Conservation (phyloP, 1,284 basidiomycete genomes). For the Neonothopanus nambi region DNA sequence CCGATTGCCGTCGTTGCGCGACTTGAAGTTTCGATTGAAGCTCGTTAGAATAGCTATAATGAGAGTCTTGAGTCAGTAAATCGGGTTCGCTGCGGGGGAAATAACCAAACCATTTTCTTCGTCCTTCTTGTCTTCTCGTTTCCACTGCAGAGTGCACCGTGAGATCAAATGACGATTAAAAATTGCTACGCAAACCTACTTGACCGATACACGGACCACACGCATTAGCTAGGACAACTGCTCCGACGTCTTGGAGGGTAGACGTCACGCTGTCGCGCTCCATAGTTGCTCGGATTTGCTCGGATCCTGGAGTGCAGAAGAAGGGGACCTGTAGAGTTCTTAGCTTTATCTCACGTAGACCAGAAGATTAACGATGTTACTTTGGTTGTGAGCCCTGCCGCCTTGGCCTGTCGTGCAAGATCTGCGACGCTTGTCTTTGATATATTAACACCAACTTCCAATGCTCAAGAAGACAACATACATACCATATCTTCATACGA, state of each 20-base stretch:
- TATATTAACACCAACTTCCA: not conserved
- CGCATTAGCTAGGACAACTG: constrained; percentile 93
- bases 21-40: constrained; percentile 98
- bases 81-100: not conserved
- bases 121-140: constrained; percentile 85
- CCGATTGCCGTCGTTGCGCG: constrained; percentile 95
- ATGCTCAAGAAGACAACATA: not conserved
- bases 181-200: constrained; percentile 36
- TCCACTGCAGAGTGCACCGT: constrained; percentile 67
- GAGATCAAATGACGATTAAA: constrained; percentile 9
- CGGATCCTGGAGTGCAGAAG: constrained; percentile 95
- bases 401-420: constrained; percentile 88
- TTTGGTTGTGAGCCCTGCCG: constrained; percentile 79
- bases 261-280: constrained; percentile 90
- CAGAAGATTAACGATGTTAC: constrained; percentile 31
- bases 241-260: constrained; percentile 84
- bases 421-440: constrained; percentile 52
- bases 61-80: not conserved
- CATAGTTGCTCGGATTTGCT: constrained; percentile 97
- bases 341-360: not conserved
- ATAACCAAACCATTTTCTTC: constrained; percentile 82
- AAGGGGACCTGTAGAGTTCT: constrained; percentile 73
- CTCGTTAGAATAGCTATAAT: constrained; percentile 88
- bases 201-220: constrained; percentile 99
- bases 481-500: constrained; percentile 92